Conservation (phyloP, 768 basidiomycete genomes). For the Russula foetens region DNA sequence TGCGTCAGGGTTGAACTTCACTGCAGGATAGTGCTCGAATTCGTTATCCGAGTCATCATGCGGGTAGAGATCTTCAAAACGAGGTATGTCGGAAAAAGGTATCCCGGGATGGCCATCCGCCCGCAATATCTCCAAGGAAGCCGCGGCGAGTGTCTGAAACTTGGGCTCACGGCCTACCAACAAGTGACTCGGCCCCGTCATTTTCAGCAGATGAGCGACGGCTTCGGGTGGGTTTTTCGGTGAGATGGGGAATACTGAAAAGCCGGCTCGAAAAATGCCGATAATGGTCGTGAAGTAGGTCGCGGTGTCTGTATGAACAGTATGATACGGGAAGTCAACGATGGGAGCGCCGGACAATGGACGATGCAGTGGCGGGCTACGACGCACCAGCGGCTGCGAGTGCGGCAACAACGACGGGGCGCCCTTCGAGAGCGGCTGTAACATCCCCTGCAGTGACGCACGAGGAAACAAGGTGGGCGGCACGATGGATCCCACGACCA, state of each 20-base stretch:
- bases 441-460: conserved; percentile 1
- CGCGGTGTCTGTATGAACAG: conserved; percentile 21
- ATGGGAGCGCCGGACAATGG: not conserved
- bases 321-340: not conserved
- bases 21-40: conserved; percentile 14
- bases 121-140: conserved; percentile 8
- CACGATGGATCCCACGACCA: conserved; percentile 18
- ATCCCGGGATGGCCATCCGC: not conserved
- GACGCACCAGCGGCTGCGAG: conserved; percentile 19
- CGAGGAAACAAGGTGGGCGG: conserved; percentile 10
- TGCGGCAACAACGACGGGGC: conserved; percentile 18
- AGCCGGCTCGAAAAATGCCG: conserved; percentile 36
- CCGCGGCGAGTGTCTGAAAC: conserved; percentile 15
- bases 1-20: conserved; percentile 15
- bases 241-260: conserved; percentile 32
- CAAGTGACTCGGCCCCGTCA: conserved; percentile 26
- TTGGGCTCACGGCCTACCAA: conserved; percentile 23
- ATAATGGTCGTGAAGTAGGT: conserved; percentile 22
- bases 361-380: too few species aligned
- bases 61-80: conserved; percentile 22
- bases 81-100: conserved; percentile 16
- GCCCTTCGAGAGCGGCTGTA: conserved; percentile 6
- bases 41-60: not conserved
- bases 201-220: conserved; percentile 22
- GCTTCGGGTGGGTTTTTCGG: conserved; percentile 39